phyloP scores from a whole-genome alignment of 768 basidiomycete genomes.

The Porpolomopsis calyptriformis region DNA sequence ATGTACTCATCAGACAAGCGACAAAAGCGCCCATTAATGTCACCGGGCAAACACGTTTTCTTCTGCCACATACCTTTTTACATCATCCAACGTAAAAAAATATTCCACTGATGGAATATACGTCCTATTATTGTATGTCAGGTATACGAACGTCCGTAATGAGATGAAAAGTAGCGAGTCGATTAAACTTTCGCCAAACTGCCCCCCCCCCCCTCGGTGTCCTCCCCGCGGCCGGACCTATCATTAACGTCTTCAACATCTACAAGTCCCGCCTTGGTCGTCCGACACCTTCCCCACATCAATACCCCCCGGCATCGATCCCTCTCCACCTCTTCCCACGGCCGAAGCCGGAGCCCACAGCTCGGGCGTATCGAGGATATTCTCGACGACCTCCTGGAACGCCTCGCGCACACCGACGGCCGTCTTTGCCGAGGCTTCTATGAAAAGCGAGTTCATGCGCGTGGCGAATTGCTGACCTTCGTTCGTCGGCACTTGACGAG shows the following conservation, averaged over 20 bases:
- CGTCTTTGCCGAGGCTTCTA: conserved; percentile 92
- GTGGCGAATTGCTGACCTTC: conserved; percentile 76
- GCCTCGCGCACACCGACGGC: conserved; percentile 71
- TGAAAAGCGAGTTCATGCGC: conserved; percentile 74
- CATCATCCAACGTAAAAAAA: too few species aligned
- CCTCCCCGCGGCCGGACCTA: too few species aligned
- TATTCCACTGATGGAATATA: neutral
- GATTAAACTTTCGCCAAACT: too few species aligned
- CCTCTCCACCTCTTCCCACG: neutral
- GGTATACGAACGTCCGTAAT: neutral
- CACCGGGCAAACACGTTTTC: too few species aligned
- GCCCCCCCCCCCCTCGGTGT: too few species aligned
- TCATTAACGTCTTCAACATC: conserved; percentile 7
- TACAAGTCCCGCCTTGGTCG: conserved; percentile 1
- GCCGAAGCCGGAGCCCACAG: conserved; percentile 40
- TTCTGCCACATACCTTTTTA: too few species aligned
- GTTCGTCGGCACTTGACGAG: conserved; percentile 69
- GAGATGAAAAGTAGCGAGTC: neutral
- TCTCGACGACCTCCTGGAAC: conserved; percentile 61
- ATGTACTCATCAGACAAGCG: too few species aligned
- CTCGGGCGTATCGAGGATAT: conserved; percentile 75
- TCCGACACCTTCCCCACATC: conserved; percentile 3
- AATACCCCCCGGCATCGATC: conserved; percentile 7
- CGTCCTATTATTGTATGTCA: neutral
- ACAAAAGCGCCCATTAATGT: too few species aligned